These are phyloP conservation scores for Colletotrichum higginsianum DNA, from an alignment of 2,329 filamentous ascomycete species.

Conservation along the genomic window DNA sequence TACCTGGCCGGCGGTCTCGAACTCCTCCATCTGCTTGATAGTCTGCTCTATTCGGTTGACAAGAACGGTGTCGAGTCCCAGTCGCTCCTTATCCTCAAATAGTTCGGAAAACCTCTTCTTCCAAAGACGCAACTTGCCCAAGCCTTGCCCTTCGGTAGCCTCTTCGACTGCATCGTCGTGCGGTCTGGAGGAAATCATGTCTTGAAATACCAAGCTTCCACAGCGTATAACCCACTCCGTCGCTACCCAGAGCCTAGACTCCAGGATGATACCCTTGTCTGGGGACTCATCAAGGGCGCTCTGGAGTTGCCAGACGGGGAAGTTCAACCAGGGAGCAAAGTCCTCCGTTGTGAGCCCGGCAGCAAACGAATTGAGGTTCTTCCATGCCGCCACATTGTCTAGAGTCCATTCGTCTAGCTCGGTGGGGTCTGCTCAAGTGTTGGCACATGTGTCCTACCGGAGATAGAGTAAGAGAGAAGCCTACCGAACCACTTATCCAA, in stretches of 20 bases:
- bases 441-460: background rate
- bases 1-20: background rate
- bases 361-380: background rate
- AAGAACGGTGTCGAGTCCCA: background rate
- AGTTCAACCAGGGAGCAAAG: background rate
- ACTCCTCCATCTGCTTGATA: background rate
- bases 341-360: background rate
- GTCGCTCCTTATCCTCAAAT: background rate
- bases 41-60: background rate
- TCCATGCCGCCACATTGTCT: background rate
- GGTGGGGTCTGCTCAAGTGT: background rate
- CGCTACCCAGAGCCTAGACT: background rate
- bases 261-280: background rate
- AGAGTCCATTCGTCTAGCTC: background rate
- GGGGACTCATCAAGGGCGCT: background rate
- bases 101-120: background rate
- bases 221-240: background rate
- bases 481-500: background rate
- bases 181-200: background rate
- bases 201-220: background rate
- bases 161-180: background rate
- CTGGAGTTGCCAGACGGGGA: background rate
- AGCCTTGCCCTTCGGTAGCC: background rate
- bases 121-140: background rate
- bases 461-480: background rate